These are phyloP conservation scores for Neurospora intermedia DNA, from an alignment of 495 filamentous ascomycete genomes.

Conservation along the genomic window DNA sequence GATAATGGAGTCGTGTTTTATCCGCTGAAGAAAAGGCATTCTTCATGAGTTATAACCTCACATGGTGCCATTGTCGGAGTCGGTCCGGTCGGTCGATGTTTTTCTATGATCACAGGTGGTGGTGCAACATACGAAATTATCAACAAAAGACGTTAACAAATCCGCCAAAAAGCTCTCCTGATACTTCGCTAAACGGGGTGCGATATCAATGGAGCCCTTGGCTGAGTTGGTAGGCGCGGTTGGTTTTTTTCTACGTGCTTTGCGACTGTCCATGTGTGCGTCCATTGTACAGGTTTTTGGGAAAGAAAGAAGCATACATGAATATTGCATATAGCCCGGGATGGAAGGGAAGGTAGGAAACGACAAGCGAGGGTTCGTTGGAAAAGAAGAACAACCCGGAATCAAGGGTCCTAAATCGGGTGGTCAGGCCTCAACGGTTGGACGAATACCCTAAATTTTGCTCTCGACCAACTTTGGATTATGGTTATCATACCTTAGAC, in stretches of 20 bases:
- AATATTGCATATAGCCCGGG: not conserved
- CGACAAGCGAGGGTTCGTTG: not conserved
- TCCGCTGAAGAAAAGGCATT: not conserved
- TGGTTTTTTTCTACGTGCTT: not conserved
- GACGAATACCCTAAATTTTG: not conserved
- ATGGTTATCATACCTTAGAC: not conserved
- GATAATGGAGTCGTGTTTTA: not conserved
- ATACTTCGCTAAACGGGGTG: not conserved
- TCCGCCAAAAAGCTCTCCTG: not conserved
- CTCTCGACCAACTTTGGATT: not conserved
- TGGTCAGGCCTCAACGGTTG: not conserved
- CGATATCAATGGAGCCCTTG: not conserved
- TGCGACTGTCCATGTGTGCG: not conserved
- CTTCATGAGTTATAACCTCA: not conserved
- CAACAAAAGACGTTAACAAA: not conserved
- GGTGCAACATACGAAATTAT: not conserved
- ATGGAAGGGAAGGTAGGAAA: not conserved
- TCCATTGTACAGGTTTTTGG: not conserved
- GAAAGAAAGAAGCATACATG: not conserved
- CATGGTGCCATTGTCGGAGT: not conserved
- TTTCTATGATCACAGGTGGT: not conserved
- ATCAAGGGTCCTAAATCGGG: not conserved
- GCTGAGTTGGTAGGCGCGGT: not conserved
- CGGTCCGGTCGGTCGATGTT: not conserved
- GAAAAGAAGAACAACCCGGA: not conserved